Base-by-base conservation (phyloP, 192 early-diverging fungal species). In the Cetraspora pellucida region DNA sequence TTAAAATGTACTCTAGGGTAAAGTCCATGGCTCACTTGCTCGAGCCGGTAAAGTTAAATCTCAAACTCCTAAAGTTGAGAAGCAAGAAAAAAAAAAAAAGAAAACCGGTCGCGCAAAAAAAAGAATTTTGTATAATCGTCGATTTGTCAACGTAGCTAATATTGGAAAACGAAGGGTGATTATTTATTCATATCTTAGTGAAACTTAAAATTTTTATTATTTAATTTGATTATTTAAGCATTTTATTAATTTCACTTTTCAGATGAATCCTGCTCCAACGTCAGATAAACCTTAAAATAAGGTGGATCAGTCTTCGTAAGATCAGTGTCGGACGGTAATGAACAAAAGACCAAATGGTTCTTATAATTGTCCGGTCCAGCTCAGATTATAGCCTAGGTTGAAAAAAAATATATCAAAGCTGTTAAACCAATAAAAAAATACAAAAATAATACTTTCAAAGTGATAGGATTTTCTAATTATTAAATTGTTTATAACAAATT, bases 21-120 rank as follows among this genome's bases (percentile, higher is more conserved):
- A 99, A 93, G 97, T 99, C 84, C 97, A 99, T 93, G 97, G 97
- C 90, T 97, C 95, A 81, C 92, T 99, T 85, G 95, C 97, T 89
- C 96, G 97, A 98, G 97, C 97, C 89, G 97, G 97, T 93, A 99
- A 99, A 89, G 97, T 99, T 87, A 99, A 99, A 95, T 93, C 92
- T 79, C 96, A 98, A 88, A 94, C 92, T 81, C 96, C 97, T 81
- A 97, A 97, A 90, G 97, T 98, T 78, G 95, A 95, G 81, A 92
- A 93, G 90, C 91, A 95, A 83, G 96, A 97, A 84, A 95, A 97
- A 92, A 90, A 94, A 87, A 99, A 99, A 92, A 90, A 94, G 89
- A 84, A 85, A 82, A 85, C 85, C 78, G 91, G 96, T 85, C 96
- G 97, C 82, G 95, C 96, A 82, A 95, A 95, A 91, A 99, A 97